A percentile compares a stretch with the other conserved stretches of the same genome.
Evolutionary conservation across 371 early-diverging fungal species (phyloP).

Genomic region (Fennellomyces sp.): DNA sequence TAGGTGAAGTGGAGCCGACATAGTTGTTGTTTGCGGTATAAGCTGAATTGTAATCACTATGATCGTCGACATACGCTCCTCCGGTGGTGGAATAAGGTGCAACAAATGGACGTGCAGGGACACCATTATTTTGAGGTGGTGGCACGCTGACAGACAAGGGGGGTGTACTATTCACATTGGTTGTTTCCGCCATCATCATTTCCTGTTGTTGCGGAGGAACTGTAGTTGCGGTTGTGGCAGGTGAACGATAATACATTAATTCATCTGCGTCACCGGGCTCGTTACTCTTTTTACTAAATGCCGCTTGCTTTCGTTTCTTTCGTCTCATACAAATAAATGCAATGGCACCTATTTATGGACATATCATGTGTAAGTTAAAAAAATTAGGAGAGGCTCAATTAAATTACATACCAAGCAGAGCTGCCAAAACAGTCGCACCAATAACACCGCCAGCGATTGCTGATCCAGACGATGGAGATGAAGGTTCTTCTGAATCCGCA

Average conservation of each 20-base stretch:
- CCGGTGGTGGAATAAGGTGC: not conserved
- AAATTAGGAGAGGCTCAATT: not conserved
- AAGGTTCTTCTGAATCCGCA: not conserved
- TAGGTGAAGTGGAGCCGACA: not conserved
- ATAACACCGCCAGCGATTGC: constrained; percentile 8
- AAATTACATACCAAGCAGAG: constrained; percentile 9
- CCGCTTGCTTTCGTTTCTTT: not conserved
- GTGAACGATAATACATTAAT: constrained; percentile 6
- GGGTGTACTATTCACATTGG: not conserved
- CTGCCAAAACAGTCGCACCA: constrained; percentile 4
- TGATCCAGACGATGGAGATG: too few species aligned
- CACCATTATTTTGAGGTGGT: not conserved
- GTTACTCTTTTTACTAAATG: not conserved
- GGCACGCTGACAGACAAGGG: not conserved
- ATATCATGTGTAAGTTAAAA: not conserved
- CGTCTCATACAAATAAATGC: constrained; percentile 8
- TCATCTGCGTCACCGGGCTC: not conserved
- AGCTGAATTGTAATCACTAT: not conserved
- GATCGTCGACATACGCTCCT: not conserved
- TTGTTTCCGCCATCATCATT: not conserved
- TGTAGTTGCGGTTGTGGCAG: constrained; percentile 4
- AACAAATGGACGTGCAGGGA: not conserved
- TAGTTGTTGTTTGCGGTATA: not conserved
- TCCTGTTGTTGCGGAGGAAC: not conserved
- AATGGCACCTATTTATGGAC: not conserved